A percentile compares a stretch with the other conserved stretches of the same genome.
These are phyloP conservation scores for Saccharomycopsis crataegensis DNA, from an alignment of 1,139 yeast species.

Conservation along the genomic window DNA sequence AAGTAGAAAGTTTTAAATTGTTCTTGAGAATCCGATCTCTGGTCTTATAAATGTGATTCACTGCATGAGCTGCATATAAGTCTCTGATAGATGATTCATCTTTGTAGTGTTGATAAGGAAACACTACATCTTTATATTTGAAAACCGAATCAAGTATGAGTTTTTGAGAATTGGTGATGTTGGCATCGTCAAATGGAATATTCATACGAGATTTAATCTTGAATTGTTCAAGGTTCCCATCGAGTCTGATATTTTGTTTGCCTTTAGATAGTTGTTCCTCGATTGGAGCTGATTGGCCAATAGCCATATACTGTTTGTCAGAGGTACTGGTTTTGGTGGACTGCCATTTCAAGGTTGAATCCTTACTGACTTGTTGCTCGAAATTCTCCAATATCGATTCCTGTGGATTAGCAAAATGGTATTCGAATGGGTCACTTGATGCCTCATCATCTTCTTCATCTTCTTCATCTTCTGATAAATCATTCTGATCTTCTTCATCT, in stretches of 20 bases:
- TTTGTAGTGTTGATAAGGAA: conserved; percentile 45
- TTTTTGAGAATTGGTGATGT: conserved; percentile 33
- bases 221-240: conserved; percentile 23
- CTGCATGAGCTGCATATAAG: conserved; percentile 60
- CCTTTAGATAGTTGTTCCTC: conserved; percentile 15
- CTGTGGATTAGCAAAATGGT: conserved; percentile 60
- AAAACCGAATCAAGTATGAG: conserved; percentile 54
- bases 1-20: conserved; percentile 47
- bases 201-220: conserved; percentile 21
- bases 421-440: conserved; percentile 59
- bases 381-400: conserved; percentile 35
- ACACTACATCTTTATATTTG: conserved; percentile 64
- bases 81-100: conserved; percentile 47
- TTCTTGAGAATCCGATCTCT: conserved; percentile 76
- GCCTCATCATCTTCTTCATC: conserved; percentile 9
- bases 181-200: conserved; percentile 24
- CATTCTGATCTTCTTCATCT: conserved; percentile 13
- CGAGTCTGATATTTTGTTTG: conserved; percentile 12
- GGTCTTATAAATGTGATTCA: conserved; percentile 82
- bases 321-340: conserved; percentile 21
- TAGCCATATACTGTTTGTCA: conserved; percentile 12
- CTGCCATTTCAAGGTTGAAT: conserved; percentile 14
- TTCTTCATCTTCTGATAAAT: conserved; percentile 9
- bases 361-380: conserved; percentile 21
- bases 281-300: conserved; percentile 21